Base-by-base conservation (phyloP, 202 grass and related monocot species). In the Cymbopogon flexuosus region DNA sequence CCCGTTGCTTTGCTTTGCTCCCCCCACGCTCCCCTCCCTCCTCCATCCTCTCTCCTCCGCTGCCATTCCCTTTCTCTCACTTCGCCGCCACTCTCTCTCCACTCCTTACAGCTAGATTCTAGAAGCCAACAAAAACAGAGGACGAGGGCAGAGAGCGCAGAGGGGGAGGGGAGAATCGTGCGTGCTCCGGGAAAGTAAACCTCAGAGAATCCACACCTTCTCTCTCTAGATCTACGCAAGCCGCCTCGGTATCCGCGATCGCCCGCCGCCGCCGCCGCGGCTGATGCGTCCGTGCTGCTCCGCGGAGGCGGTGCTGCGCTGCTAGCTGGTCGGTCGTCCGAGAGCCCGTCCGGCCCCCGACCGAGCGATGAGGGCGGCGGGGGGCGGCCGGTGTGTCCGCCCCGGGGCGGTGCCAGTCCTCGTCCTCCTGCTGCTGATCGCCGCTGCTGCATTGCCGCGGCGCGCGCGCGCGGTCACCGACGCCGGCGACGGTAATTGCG, bases 211-310 rank as follows among this genome's bases (percentile, higher is more conserved):
- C 59, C 46, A 13, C 29, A 62, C 39, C 52, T 4, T 39, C 45
- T 62, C 73, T 73, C 80, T 68, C 78, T 89, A 85, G 82, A 89
- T 89, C 87, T 89, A 58, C 72, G 78, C 78, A 43, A 40, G 58
- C 70, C 59, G 59, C 70, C 59, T 81, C 82, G 87, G 77, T 77
- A 81, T 49, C 72, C 72, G 82, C 37, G 78, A 77, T 77, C 56
- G 51, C 86, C 0, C 51, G 41, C 10, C 3, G 45, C 14, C 9
- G 35, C 35, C 15, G 42, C 47, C 22, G 35, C 35, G 34, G 42
- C 47, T 41, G 14, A 59, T 77, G 77, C 60, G 34, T n/a, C 29
- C 40, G 30, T 24, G 37, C 70, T 47, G 18, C 37, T 36, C 51
- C 14, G 34, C 14, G 14, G 45, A 13, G 41, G 35, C 18, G 64